Conservation (phyloP, 192 early-diverging fungal species). For the Coemansia sp. region DNA sequence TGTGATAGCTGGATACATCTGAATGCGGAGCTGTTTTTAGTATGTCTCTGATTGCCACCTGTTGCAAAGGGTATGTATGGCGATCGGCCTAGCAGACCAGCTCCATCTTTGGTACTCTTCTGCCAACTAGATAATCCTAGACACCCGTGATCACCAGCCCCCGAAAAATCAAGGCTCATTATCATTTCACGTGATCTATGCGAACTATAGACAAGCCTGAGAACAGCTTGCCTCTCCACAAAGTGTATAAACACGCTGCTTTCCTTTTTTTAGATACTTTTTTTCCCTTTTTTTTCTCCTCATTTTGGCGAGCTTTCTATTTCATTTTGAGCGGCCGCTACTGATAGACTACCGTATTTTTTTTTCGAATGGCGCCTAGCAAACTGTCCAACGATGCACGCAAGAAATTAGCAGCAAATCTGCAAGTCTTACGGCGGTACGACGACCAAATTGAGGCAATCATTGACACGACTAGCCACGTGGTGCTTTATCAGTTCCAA, state of each 20-base stretch:
- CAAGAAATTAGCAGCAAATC: slow-evolving; percentile 61
- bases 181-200: not conserved
- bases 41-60: not conserved
- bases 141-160: not conserved
- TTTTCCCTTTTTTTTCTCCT: not conserved
- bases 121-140: not conserved
- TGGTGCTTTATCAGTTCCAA: slow-evolving; percentile 89
- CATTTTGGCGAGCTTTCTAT: not conserved
- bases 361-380: slow-evolving; percentile 35
- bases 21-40: not conserved
- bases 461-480: slow-evolving; percentile 80
- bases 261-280: not conserved
- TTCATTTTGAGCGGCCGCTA: not conserved
- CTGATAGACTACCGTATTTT: not conserved
- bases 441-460: slow-evolving; percentile 76
- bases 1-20: not conserved
- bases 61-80: not conserved
- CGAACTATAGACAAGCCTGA: not conserved
- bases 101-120: not conserved
- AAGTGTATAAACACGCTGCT: not conserved
- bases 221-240: not conserved
- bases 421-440: slow-evolving; percentile 79
- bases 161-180: not conserved
- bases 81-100: not conserved
- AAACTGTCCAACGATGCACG: slow-evolving; percentile 45